Evolutionary conservation across 148 eudicot species (phyloP), one percentile per base, ranked within the genome.

Genomic region (Nepenthes mirabilis): DNA sequence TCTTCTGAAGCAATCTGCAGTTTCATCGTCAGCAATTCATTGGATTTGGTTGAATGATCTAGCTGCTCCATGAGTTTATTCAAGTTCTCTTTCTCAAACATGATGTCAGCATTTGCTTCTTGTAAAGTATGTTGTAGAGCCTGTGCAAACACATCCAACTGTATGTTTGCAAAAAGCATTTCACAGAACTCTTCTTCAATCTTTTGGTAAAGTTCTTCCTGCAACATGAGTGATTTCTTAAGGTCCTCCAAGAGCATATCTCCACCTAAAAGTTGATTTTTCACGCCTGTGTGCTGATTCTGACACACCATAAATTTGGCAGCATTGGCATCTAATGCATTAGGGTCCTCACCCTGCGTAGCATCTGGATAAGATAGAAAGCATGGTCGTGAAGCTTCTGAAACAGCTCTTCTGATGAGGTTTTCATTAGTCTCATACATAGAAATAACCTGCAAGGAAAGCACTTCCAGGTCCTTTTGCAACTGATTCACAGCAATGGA

Each of bases 391-490:
- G 78, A 60, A 72, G 85, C 71, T 66, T 81, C 90, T 5, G 84
- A 61, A 61, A 90, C 79, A 57, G 90, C 79, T 78, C 82, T 80
- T 64, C 76, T 77, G 50, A 89, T 82, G 59, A 94, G 81, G 60
- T 72, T 89, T 63, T 89, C 90, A 60, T 89, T 94, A 23, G 90
- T 86, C 80, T 89, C 90, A 58, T 77, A 89, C 97, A 94, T 84
- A 53, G 99, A 89, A 50, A 82, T 43, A 65, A 89, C 95, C 66
- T 94, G 99, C 56, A 72, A 82, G 57, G 99, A 94, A 67, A 94
- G 95, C 59, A 82, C 69, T 67, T 82, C 95, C 35, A 94, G 95
- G 71, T 94, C 99, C 70, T 86, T 89, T 37, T 94, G 99, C 59
- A 94, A 72, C 63, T 89, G 87, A 75, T 83, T 84, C 36, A 94